Evolutionary conservation across 2,329 filamentous ascomycete genomes (phyloP), one percentile per base, ranked within the genome.

Genomic region (Beauveria rudraprayagi): DNA sequence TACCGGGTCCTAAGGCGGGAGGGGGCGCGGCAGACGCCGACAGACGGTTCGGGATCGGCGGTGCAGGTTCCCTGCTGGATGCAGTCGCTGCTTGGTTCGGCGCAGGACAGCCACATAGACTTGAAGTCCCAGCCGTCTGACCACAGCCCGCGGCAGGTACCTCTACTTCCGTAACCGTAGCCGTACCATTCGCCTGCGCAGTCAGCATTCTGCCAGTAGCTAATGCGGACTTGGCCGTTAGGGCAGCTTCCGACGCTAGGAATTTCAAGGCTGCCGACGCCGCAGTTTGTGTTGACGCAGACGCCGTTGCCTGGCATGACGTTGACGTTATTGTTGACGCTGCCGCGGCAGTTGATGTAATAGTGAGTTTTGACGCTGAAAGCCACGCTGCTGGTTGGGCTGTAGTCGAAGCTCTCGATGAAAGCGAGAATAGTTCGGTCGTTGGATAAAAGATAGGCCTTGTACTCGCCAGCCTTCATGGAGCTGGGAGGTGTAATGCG

Each of bases 121-220:
- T 56, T 44, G 24, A 56, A 56, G 24, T 40, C 47, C 53, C 53
- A 56, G 2, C 60, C 60, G 30, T 57, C 28, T 1, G 52, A 51
- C 53, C 60, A 61, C 19, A 61, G 19, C 6, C 37, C 53, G 3
- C 52, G 30, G 16, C 60, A 61, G 3, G 60, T 56, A 9, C 40
- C 47, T 22, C 60, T 26, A 37, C 60, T 61, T 11, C 44, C 44
- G 16, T 61, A 61, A 6, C 60, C 60, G 10, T 61, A 61, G 3
- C 60, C 60, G 19, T 56, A 61, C 60, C 60, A 61, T 5, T 56
- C 26, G 37, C 60, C 60, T 1, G 16, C 26, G n/a, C 60, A 61
- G n/a, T 56, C 28, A 2, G 34, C 8, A 11, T 52, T 46, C 22
- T 61, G 52, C 60, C 60, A 61, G 24, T 61, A 61, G 46, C 60